Conservation (phyloP, 1,139 yeast genomes). For the Geotrichum candidum region DNA sequence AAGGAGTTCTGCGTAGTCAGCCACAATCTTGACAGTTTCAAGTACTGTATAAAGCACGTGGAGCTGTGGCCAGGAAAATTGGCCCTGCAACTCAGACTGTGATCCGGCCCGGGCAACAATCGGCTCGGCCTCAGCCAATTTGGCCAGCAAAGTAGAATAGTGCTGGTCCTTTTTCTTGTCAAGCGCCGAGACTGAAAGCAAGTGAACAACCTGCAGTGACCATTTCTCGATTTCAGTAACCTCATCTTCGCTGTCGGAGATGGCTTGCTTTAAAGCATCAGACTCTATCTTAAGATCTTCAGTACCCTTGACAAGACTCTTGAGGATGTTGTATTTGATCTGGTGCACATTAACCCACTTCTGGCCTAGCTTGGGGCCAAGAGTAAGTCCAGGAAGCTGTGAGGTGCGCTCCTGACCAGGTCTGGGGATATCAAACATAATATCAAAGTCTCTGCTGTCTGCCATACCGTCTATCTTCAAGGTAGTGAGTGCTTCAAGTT, state of each 20-base stretch:
- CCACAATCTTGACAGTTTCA: constrained; percentile 29
- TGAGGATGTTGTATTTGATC: constrained; percentile 24
- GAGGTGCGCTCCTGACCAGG: constrained; percentile 15
- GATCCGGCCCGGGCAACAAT: constrained; percentile 3
- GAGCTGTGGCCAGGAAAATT: constrained; percentile 27
- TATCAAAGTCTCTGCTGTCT: constrained; percentile 32
- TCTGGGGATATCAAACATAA: constrained; percentile 24
- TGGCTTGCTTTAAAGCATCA: background rate
- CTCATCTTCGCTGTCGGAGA: constrained; percentile 7
- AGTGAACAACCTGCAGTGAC: constrained; percentile 28
- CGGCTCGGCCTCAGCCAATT: constrained; percentile 14
- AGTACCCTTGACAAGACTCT: constrained; percentile 21
- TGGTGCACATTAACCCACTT: constrained; percentile 26
- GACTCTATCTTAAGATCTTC: constrained; percentile 18
- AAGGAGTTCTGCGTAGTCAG: constrained; percentile 23
- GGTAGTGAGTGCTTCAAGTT: constrained; percentile 13
- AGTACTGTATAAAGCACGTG: constrained; percentile 30
- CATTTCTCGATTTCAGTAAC: constrained; percentile 36
- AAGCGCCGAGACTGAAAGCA: constrained; percentile 21
- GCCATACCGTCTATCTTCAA: constrained; percentile 12
- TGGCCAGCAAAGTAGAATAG: constrained; percentile 14
- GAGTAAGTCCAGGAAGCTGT: constrained; percentile 13
- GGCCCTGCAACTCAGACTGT: background rate
- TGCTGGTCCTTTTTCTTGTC: constrained; percentile 14
- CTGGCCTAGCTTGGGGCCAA: constrained; percentile 26